Evolutionary conservation across 257 asterid genomes (phyloP), one percentile per base, ranked within the genome.

Genomic region (Marsdenia floribunda): DNA sequence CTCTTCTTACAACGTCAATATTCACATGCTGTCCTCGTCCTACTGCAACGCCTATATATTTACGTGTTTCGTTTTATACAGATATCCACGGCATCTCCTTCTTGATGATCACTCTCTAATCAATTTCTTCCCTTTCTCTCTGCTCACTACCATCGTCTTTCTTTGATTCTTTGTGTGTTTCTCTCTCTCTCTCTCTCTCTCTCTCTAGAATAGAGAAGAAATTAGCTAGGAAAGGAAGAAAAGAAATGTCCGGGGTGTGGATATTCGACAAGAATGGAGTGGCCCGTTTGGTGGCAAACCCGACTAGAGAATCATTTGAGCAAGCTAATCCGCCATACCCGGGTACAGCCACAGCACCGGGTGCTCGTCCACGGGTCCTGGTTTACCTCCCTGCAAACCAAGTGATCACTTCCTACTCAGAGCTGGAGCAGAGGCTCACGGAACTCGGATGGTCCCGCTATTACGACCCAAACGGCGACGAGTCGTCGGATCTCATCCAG

Each of bases 281-380:
- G 4, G 79, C 72, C 24, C 82, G 75, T 71, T 74, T 83, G 71
- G 55, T 83, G 0, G 24, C 77, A 47, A 77, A 83, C 82, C 86
- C 86, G 52, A 83, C 86, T 59, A 73, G 86, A 2, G 86, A 83
- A 52, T 74, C 86, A 37, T 80, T 83, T 26, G 86, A 83, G 71
- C 73, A 22, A 18, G 64, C 58, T n/a, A 65, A 77, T 70, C 76
- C 82, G 29, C 42, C 81, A 10, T 67, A 54, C 57, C 78, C 86
- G 6, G 84, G 84, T 19, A 80, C 86, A 68, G 72, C 82, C 0
- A 83, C 86, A 0, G 82, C 86, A 58, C 86, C 84, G 0, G 84
- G 84, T 1, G 84, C 84, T 3, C 86, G 84, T 21, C 86, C 86
- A 5, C 67, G 74, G 26, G 72, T 80, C 50, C 75, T 83, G 4